Percentiles rank a stretch among this genome's conserved stretches.
Evolutionary conservation across 2,329 filamentous ascomycete species (phyloP).

Genomic region (Alternaria brassicae): DNA sequence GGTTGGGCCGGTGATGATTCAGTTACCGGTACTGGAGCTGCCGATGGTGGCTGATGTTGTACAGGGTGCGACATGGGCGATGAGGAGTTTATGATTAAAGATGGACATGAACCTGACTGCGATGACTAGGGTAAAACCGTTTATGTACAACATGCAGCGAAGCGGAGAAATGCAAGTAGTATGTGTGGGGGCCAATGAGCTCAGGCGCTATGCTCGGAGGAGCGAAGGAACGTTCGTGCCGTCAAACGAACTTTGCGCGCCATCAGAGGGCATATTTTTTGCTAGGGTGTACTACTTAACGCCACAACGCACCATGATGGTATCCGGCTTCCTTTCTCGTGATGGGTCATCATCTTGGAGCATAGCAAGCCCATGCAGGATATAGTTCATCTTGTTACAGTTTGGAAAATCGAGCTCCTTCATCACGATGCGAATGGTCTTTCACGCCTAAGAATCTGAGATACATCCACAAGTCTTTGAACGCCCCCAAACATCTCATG

Average conservation of each 20-base stretch:
- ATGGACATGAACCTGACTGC: background rate
- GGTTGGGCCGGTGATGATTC: conserved; percentile 22
- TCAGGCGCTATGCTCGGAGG: background rate
- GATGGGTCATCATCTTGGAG: background rate
- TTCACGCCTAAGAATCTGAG: background rate
- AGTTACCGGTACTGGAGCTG: conserved; percentile 19
- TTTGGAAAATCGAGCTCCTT: background rate
- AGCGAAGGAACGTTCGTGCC: background rate
- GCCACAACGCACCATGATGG: background rate
- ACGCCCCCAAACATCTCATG: conserved; percentile 3
- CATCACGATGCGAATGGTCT: background rate
- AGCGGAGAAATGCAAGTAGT: background rate
- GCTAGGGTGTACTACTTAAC: background rate
- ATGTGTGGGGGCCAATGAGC: conserved; percentile 15
- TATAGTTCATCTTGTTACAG: background rate
- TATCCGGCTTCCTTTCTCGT: background rate
- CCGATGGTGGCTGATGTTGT: conserved; percentile 20
- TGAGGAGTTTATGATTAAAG: background rate
- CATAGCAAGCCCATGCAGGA: background rate
- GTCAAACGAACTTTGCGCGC: background rate
- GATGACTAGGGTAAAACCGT: background rate
- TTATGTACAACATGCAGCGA: background rate
- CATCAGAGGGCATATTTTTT: background rate
- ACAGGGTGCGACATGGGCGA: conserved; percentile 31
- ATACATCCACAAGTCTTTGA: background rate